phyloP scores from a whole-genome alignment of 805 yeast genomes.

The Nakazawaea anatomiae region DNA sequence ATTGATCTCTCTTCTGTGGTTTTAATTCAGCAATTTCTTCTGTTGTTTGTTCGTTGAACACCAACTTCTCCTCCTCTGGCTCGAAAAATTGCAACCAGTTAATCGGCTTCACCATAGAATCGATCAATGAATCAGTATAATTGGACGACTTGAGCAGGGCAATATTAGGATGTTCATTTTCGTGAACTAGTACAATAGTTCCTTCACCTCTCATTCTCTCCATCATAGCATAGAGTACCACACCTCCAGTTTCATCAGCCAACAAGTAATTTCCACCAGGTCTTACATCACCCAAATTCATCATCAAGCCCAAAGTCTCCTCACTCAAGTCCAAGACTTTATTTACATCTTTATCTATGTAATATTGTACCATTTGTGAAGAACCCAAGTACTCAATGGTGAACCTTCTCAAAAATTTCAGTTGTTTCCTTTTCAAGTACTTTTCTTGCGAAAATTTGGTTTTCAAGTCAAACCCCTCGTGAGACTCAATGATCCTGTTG shows the following conservation, averaged over 20 bases:
- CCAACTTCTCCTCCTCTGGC: slow-evolving; percentile 51
- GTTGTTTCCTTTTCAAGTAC: slow-evolving; percentile 85
- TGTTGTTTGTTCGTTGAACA: slow-evolving; percentile 30
- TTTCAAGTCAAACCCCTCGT: slow-evolving; percentile 81
- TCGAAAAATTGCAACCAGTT: slow-evolving; percentile 77
- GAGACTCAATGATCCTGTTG: slow-evolving; percentile 75
- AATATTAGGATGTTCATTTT: slow-evolving; percentile 86
- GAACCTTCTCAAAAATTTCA: slow-evolving; percentile 82
- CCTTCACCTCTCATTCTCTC: slow-evolving; percentile 87
- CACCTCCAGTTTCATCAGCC: slow-evolving; percentile 92
- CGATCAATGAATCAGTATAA: slow-evolving; percentile 45
- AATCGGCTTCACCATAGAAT: slow-evolving; percentile 57
- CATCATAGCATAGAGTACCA: slow-evolving; percentile 76
- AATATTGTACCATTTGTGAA: slow-evolving; percentile 65
- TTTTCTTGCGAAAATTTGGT: slow-evolving; percentile 89
- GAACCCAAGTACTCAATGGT: slow-evolving; percentile 73
- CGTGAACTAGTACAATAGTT: slow-evolving; percentile 69
- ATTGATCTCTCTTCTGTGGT: slow-evolving; percentile 57
- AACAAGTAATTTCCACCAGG: slow-evolving; percentile 89
- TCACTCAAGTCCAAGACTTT: slow-evolving; percentile 75
- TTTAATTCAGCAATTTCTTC: slow-evolving; percentile 52
- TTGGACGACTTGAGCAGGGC: slow-evolving; percentile 66
- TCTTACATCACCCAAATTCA: slow-evolving; percentile 74
- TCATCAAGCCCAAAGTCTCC: slow-evolving; percentile 73
- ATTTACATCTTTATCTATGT: slow-evolving; percentile 69